These are phyloP conservation scores for Lactifluus rugatus DNA, from an alignment of 768 basidiomycete species.

Conservation along the genomic window DNA sequence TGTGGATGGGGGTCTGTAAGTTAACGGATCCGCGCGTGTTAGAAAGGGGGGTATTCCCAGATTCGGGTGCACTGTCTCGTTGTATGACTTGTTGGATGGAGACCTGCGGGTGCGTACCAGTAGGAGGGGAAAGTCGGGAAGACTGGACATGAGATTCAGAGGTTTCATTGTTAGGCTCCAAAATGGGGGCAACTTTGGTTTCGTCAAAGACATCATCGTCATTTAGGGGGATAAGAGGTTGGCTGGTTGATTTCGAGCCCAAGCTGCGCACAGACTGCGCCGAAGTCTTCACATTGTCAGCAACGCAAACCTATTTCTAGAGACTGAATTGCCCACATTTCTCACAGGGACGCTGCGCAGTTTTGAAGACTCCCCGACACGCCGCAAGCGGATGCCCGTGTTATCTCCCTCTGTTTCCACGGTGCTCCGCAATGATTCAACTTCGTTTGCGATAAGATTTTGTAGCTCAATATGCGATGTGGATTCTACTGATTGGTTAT, in stretches of 20 bases:
- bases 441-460: conserved; percentile 12
- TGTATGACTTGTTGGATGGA: background rate
- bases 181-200: background rate
- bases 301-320: background rate
- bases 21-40: background rate
- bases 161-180: background rate
- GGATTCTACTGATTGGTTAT: background rate
- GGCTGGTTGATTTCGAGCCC: background rate
- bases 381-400: conserved; percentile 8
- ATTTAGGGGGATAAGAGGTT: conserved; percentile 2
- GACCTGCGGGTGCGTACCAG: background rate
- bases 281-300: background rate
- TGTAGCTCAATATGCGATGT: conserved; percentile 13
- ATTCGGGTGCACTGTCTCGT: background rate
- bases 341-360: background rate
- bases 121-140: background rate
- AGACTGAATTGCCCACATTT: background rate
- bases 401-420: conserved; percentile 4
- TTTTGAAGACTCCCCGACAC: background rate
- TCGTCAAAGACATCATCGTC: background rate
- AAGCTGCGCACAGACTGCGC: background rate
- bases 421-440: conserved; percentile 4
- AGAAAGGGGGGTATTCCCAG: background rate
- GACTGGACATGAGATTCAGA: background rate
- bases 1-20: background rate